These are phyloP conservation scores for Penicillium sp. DNA, from an alignment of 2,329 filamentous ascomycete genomes.

Conservation along the genomic window DNA sequence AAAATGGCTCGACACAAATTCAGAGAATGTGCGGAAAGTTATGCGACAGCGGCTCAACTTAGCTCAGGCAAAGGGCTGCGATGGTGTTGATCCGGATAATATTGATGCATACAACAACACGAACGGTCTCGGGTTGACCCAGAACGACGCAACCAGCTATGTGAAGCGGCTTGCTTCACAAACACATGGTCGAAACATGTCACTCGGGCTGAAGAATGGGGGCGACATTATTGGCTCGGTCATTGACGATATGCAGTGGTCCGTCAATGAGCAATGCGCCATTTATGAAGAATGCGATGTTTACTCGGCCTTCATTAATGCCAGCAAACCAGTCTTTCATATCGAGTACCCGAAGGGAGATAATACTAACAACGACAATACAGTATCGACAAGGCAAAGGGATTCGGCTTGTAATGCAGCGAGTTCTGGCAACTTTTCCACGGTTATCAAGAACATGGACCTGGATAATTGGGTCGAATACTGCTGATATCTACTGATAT, in stretches of 20 bases:
- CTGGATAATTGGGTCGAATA: slow-evolving; percentile 64
- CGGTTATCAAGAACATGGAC: slow-evolving; percentile 65
- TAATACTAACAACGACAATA: slow-evolving; percentile 33
- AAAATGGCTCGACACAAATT: slow-evolving; percentile 64
- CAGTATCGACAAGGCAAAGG: slow-evolving; percentile 36
- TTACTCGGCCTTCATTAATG: slow-evolving; percentile 59
- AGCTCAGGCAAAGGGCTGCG: slow-evolving; percentile 63
- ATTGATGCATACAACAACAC: slow-evolving; percentile 67
- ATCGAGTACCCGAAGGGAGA: slow-evolving; percentile 67
- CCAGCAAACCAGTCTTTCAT: slow-evolving; percentile 69
- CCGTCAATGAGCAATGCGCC: slow-evolving; percentile 70
- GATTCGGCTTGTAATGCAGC: slow-evolving; percentile 49
- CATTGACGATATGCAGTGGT: slow-evolving; percentile 59
- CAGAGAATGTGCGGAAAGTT: slow-evolving; percentile 60
- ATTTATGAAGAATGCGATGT: slow-evolving; percentile 60
- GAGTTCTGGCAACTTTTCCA: slow-evolving; percentile 58
- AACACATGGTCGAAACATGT: slow-evolving; percentile 56
- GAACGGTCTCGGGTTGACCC: slow-evolving; percentile 62
- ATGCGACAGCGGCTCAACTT: slow-evolving; percentile 62
- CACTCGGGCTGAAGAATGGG: slow-evolving; percentile 69
- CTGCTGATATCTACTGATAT: slow-evolving; percentile 49
- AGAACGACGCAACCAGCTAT: slow-evolving; percentile 58
- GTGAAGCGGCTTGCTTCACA: slow-evolving; percentile 60
- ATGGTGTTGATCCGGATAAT: slow-evolving; percentile 71
- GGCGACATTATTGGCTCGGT: slow-evolving; percentile 57